These are phyloP conservation scores for Theobroma grandiflorum DNA, from an alignment of 441 rosid genomes.

Conservation along the genomic window DNA sequence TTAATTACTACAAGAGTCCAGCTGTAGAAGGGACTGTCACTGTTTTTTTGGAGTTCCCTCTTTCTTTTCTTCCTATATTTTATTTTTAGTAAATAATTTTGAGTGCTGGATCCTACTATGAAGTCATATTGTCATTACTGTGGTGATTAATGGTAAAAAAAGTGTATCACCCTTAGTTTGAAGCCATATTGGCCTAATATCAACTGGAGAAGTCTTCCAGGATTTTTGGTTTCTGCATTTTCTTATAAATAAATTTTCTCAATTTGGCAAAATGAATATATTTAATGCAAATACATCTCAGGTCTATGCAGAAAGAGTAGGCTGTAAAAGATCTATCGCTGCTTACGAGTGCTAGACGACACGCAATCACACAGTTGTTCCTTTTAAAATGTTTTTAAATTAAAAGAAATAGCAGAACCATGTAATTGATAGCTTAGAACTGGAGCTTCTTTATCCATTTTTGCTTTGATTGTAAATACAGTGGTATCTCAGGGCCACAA, in stretches of 20 bases:
- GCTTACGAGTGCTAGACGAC: no score
- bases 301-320: conserved; percentile 5
- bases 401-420: no score
- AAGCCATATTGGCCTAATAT: background rate
- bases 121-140: background rate
- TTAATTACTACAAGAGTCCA: background rate
- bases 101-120: background rate
- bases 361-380: no score
- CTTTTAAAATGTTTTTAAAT: no score
- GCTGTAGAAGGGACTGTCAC: background rate
- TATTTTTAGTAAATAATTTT: background rate
- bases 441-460: background rate
- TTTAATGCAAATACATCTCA: no score
- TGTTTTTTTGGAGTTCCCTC: background rate
- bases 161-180: background rate
- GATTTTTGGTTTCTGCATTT: background rate
- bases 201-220: background rate
- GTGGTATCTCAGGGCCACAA: conserved; percentile 2
- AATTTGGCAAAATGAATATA: background rate
- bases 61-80: background rate
- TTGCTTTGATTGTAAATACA: background rate
- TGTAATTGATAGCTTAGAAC: background rate
- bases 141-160: background rate
- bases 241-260: conserved; percentile 10
- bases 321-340: background rate